A percentile compares a stretch with the other conserved stretches of the same genome.
phyloP scores from a whole-genome alignment of 2,329 filamentous ascomycete species.

The Fusarium annulatum region DNA sequence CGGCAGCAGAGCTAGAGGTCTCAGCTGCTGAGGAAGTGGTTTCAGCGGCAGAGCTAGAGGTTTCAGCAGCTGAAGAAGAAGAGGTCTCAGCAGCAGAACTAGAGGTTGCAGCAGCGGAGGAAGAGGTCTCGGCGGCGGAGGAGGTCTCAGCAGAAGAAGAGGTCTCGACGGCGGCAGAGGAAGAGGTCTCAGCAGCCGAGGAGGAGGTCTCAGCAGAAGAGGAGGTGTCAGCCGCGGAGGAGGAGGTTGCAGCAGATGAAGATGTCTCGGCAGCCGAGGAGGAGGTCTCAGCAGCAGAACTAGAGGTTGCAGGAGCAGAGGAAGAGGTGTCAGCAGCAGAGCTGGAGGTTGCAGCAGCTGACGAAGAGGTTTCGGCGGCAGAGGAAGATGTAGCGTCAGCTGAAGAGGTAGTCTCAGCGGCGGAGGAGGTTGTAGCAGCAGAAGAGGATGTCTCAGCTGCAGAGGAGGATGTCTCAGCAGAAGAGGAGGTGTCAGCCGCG shows the following conservation, averaged over 20 bases:
- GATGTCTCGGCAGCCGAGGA: too few species aligned
- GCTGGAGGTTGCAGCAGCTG: not conserved
- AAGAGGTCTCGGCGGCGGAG: too few species aligned
- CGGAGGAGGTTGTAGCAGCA: not conserved
- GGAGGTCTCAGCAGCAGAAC: not conserved
- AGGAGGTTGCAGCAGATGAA: too few species aligned
- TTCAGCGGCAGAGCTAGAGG: too few species aligned
- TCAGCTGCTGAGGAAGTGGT: not conserved
- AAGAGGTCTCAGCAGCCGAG: too few species aligned
- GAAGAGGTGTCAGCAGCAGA: not conserved
- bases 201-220: not conserved
- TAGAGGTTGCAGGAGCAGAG: too few species aligned
- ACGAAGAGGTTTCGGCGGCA: fast-evolving
- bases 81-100: not conserved
- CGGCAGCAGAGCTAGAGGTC: not conserved
- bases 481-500: too few species aligned
- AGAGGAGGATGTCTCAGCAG: too few species aligned
- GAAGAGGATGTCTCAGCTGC: fast-evolving
- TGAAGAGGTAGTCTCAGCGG: fast-evolving
- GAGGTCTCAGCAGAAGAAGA: fast-evolving
- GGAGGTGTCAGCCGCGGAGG: too few species aligned
- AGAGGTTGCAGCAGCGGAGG: too few species aligned
- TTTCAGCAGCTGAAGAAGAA: fast-evolving
- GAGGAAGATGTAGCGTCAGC: not conserved
- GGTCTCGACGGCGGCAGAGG: too few species aligned